Conservation (phyloP, 2,329 filamentous ascomycete genomes). For the Hortaea sp. region DNA sequence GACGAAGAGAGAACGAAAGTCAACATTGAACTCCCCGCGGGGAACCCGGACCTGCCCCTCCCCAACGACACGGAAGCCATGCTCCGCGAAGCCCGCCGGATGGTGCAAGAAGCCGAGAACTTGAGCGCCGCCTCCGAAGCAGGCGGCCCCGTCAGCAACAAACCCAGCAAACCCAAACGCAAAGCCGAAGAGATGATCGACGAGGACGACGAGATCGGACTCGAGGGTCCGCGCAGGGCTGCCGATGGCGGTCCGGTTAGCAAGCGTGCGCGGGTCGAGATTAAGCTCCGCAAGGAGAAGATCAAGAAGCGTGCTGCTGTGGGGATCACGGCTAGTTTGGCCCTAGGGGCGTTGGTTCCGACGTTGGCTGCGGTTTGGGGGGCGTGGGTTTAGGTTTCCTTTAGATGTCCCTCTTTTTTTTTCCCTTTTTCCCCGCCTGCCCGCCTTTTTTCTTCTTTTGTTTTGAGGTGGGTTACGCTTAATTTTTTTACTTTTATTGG, state of each 20-base stretch:
- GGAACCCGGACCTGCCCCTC: slow-evolving; percentile 55
- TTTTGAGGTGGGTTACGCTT: too few species aligned
- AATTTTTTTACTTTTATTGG: too few species aligned
- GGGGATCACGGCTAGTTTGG: slow-evolving; percentile 76
- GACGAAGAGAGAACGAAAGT: slow-evolving; percentile 65
- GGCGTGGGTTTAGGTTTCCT: too few species aligned
- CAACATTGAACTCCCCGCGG: slow-evolving; percentile 64
- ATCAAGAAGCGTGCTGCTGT: slow-evolving; percentile 78
- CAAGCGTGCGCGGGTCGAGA: slow-evolving; percentile 72
- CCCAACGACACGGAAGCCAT: slow-evolving; percentile 72
- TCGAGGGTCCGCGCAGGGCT: slow-evolving; percentile 36
- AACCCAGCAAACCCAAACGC: slow-evolving; percentile 47
- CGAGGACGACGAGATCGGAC: slow-evolving; percentile 37
- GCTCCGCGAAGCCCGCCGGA: slow-evolving; percentile 76
- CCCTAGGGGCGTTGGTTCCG: slow-evolving; percentile 47
- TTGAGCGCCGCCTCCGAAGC: slow-evolving; percentile 17
- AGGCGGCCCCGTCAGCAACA: not conserved
- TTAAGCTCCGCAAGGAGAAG: slow-evolving; percentile 72
- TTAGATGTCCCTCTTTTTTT: too few species aligned
- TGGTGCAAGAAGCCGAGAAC: slow-evolving; percentile 66
- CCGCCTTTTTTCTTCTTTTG: too few species aligned
- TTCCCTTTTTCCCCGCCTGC: too few species aligned
- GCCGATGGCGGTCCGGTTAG: slow-evolving; percentile 4
- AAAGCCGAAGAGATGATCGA: slow-evolving; percentile 60
- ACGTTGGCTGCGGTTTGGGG: too few species aligned